Conservation (phyloP, 2,329 filamentous ascomycete species). For the Tympanopsis confertula region DNA sequence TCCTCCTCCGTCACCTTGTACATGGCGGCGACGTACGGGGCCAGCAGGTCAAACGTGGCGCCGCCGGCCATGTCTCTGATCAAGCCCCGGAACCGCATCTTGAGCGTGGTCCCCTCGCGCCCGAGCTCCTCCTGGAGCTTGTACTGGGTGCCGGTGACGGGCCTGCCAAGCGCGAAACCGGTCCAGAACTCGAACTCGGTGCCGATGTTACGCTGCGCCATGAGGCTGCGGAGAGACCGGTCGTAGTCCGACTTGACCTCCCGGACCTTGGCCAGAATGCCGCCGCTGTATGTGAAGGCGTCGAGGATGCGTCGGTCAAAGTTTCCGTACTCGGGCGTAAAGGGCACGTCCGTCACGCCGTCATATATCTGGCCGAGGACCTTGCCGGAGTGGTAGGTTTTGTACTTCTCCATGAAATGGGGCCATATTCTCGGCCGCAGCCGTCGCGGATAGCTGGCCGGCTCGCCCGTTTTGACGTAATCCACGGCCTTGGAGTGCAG, state of each 20-base stretch:
- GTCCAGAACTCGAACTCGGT: slow-evolving; percentile 92
- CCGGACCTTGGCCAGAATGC: slow-evolving; percentile 44
- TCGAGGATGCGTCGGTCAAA: slow-evolving; percentile 70
- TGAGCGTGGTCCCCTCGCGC: slow-evolving; percentile 51
- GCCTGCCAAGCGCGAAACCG: slow-evolving; percentile 69
- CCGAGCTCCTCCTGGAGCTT: slow-evolving; percentile 79
- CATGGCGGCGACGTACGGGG: slow-evolving; percentile 72
- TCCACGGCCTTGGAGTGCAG: slow-evolving; percentile 89
- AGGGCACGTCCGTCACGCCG: slow-evolving; percentile 54
- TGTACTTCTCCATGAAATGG: slow-evolving; percentile 73
- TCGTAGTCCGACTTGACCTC: slow-evolving; percentile 72
- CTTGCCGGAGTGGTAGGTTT: slow-evolving; percentile 53
- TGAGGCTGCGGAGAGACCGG: slow-evolving; percentile 60
- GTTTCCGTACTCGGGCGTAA: slow-evolving; percentile 57
- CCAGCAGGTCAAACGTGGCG: slow-evolving; percentile 43
- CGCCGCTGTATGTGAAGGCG: slow-evolving; percentile 41
- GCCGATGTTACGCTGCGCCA: slow-evolving; percentile 71
- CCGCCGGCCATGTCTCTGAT: slow-evolving; percentile 57
- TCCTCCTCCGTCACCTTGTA: slow-evolving; percentile 72
- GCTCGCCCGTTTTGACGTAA: slow-evolving; percentile 78
- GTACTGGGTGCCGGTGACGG: slow-evolving; percentile 64
- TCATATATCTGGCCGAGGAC: slow-evolving; percentile 78
- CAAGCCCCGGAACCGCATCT: slow-evolving; percentile 52
- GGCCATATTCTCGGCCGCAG: slow-evolving; percentile 59
- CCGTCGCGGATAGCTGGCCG: slow-evolving; percentile 52